Evolutionary conservation across 306 rosid species (phyloP), one percentile per base, ranked within the genome.

Genomic region (Boehmeria nivea): DNA sequence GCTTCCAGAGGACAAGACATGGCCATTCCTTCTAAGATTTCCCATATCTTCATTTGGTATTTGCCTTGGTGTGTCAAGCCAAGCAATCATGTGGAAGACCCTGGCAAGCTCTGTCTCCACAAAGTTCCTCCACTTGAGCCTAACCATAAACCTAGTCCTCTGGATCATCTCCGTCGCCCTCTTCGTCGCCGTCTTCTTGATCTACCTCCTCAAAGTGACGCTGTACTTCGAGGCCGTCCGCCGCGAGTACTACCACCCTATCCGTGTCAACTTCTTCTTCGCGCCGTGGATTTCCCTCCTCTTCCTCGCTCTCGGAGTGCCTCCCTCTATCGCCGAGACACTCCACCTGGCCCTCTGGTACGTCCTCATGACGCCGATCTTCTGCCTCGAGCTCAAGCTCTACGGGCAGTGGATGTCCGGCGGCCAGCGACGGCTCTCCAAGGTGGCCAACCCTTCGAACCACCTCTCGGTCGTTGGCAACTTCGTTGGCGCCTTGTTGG

Each of bases 361-460:
- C 72, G 18, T 83, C 68, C 78, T 89, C 20, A 89, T 89, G 97
- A 1, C 51, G 7, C 97, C 97, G n/a, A 48, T 89, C 15, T 59
- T 89, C 9, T 69, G 68, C 22, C 95, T 89, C 15, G 95, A 86
- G 78, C 84, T 89, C 22, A 89, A 89, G 81, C 81, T 89, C 25
- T 89, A 89, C 39, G 97, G 97, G 69, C 97, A 89, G 44, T 89
- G 97, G 97, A 89, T 89, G 97, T 89, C 95, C 6, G 95, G 95
- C 17, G 95, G 95, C 3, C 94, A 78, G 46, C 72, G 90, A 56
- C 73, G 97, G 69, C 86, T 89, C 10, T 90, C 95, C 16, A 83
- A 76, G 50, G 97, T 90, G 61, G 95, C 94, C 0, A 90, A 90
- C 51, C 97, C 97, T 49, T 76, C 87, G 18, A 90, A 90, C 53